Base-by-base conservation (phyloP, 2,329 filamentous ascomycete genomes). In the Diaporthe ilicicola region DNA sequence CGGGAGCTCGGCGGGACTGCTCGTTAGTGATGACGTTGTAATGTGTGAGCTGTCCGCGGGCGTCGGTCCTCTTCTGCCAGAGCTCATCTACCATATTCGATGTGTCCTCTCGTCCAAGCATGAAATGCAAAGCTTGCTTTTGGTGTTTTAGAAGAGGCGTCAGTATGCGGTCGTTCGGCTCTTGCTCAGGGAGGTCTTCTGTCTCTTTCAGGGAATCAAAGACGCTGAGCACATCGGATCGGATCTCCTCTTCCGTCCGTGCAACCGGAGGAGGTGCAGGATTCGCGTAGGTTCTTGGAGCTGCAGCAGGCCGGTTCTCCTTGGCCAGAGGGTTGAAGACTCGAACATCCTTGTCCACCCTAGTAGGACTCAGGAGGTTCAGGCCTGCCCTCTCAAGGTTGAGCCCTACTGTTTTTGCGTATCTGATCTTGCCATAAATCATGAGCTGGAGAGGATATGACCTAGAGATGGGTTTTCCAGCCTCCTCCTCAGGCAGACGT, bases 41-140 rank as follows among this genome's bases (percentile, higher is more conserved):
- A 79, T 92, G 98, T 19, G 87, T 81, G 66, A 84, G 89, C 72
- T 88, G 84, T 1, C 92, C 89, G 4, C 83, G 82, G 64, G 84
- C 83, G 50, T 77, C 77, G 29, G 81, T 78, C 46, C 85, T 82
- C 68, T 89, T 88, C 76, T 93, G 90, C 94, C 95, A 98, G 46
- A 97, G 89, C 0, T 93, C 93, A 61, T 92, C 89, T 3, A 86
- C 83, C 0, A 84, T 84, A 24, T 89, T 88, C 15, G 88, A 85
- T 0, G 89, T 87, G 61, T 89, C 88, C 81, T 98, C 95, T 73
- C 93, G 92, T 24, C 89, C 88, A 12, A 86, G 90, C 92, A 98
- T 94, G 78, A 97, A 98, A 78, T 91, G 90, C 0, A 98, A 86
- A 0, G 93, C 95, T 81, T 98, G 94, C 79, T 94, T 96, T 80